phyloP scores from a whole-genome alignment of 2,329 filamentous ascomycete species.

The Seiridium cupressi region DNA sequence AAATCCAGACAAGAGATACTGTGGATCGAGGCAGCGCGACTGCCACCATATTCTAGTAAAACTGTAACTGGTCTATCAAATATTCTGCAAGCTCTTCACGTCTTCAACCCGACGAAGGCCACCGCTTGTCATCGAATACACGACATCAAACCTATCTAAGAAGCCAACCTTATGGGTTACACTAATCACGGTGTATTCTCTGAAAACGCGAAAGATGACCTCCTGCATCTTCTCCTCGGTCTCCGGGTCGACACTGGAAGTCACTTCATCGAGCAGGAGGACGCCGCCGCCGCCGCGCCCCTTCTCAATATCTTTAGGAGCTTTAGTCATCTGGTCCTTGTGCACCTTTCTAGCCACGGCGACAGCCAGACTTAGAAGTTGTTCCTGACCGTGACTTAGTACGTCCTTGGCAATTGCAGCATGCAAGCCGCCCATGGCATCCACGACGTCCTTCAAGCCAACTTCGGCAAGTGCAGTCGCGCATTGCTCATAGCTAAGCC shows the following conservation, averaged over 20 bases:
- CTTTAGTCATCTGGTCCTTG: background rate
- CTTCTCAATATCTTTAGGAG: background rate
- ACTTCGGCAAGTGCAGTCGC: conserved; percentile 31
- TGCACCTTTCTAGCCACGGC: conserved; percentile 46
- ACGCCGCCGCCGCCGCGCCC: background rate
- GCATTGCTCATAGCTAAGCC: conserved; percentile 30
- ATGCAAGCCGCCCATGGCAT: conserved; percentile 31
- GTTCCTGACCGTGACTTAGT: conserved; percentile 59
- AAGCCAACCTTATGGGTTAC: background rate
- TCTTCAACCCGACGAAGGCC: background rate
- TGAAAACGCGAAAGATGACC: background rate
- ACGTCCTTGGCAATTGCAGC: conserved; percentile 41
- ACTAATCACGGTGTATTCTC: background rate
- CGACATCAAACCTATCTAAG: background rate
- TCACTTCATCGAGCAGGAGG: conserved; percentile 10
- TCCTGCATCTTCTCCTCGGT: conserved; percentile 1
- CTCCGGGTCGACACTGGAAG: conserved; percentile 7
- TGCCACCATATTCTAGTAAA: too few relatives aligned
- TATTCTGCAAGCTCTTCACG: too few relatives aligned
- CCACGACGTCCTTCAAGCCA: conserved; percentile 29
- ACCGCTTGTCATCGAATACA: background rate
- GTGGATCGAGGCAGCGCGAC: too few relatives aligned
- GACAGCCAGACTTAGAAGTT: conserved; percentile 62
- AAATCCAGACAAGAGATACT: too few relatives aligned
- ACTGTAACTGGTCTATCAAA: too few relatives aligned